Evolutionary conservation across 352 stramenopile species (phyloP).

Genomic region (Globisporangium alternatum): DNA sequence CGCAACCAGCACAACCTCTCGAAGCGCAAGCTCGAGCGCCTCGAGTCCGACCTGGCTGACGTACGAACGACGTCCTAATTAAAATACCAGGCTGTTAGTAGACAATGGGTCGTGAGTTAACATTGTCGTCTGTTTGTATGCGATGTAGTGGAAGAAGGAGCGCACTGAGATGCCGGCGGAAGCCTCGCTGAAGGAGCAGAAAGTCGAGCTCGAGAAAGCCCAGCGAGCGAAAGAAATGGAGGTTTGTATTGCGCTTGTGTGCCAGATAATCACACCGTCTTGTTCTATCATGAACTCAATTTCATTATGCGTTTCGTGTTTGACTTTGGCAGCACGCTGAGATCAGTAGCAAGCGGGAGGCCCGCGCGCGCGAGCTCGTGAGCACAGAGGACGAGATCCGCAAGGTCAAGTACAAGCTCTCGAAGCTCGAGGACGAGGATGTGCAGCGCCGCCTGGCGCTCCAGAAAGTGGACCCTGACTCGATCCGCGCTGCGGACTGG

Average conservation of each 20-base stretch:
- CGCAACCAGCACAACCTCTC: conserved; percentile 69
- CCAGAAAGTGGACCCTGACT: conserved; percentile 59
- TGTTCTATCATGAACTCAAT: background rate
- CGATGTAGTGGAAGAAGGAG: conserved; percentile 55
- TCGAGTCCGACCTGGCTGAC: conserved; percentile 57
- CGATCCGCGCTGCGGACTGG: conserved; percentile 75
- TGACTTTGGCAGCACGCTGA: conserved; percentile 55
- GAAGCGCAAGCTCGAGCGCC: conserved; percentile 58
- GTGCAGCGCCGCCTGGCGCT: conserved; percentile 63
- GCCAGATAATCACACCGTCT: background rate
- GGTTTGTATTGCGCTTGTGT: conserved; percentile 23
- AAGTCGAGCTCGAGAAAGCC: conserved; percentile 57
- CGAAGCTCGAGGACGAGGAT: conserved; percentile 72
- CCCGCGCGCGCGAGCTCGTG: conserved; percentile 40
- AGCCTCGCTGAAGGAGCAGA: conserved; percentile 48
- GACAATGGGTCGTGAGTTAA: background rate
- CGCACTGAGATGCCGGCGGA: conserved; percentile 49
- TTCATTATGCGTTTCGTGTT: conserved; percentile 1
- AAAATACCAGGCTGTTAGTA: background rate
- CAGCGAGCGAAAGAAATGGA: conserved; percentile 72
- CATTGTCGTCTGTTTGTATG: background rate
- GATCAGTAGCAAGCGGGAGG: conserved; percentile 64
- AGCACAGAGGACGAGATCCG: conserved; percentile 49
- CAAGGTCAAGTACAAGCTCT: conserved; percentile 52
- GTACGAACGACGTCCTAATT: conserved; percentile 18